These are phyloP conservation scores for Alternaria triticina DNA, from an alignment of 2,329 filamentous ascomycete species.

Conservation along the genomic window DNA sequence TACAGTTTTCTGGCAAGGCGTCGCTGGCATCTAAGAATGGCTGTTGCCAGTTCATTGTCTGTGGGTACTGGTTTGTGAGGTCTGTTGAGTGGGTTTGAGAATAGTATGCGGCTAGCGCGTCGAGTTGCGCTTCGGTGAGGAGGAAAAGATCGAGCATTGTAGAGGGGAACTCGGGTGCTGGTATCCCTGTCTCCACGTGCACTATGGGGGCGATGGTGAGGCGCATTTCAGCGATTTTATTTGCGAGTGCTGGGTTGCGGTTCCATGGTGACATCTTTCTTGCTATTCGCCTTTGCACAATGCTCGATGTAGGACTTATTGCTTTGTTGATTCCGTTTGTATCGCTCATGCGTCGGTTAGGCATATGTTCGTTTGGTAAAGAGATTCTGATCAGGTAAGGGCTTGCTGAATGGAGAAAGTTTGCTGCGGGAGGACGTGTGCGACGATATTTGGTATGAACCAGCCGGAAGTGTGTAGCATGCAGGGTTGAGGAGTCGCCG, in stretches of 20 bases:
- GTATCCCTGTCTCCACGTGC: constrained; percentile 64
- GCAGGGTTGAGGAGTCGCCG: constrained; percentile 16
- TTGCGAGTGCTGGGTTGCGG: constrained; percentile 57
- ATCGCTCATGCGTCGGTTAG: constrained; percentile 14
- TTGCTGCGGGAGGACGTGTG: constrained; percentile 14
- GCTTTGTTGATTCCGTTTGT: constrained; percentile 20
- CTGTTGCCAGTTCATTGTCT: constrained; percentile 68
- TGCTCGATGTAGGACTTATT: constrained; percentile 8
- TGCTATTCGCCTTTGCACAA: constrained; percentile 18
- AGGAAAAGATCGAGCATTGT: constrained; percentile 76
- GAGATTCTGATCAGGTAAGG: background rate
- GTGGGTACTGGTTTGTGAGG: constrained; percentile 64
- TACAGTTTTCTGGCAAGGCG: constrained; percentile 22
- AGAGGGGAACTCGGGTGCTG: constrained; percentile 69
- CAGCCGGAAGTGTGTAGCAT: constrained; percentile 13
- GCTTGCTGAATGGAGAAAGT: constrained; percentile 1
- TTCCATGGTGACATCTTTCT: constrained; percentile 13
- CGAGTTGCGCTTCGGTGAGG: constrained; percentile 72
- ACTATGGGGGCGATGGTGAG: constrained; percentile 69
- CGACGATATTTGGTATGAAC: constrained; percentile 2
- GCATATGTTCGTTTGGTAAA: constrained; percentile 7
- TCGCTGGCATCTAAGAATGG: constrained; percentile 45
- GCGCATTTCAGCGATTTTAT: constrained; percentile 70
- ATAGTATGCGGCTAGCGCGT: constrained; percentile 74
- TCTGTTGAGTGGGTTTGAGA: constrained; percentile 69